Conservation (phyloP, 495 filamentous ascomycete genomes). For the Penicillium silybi region DNA sequence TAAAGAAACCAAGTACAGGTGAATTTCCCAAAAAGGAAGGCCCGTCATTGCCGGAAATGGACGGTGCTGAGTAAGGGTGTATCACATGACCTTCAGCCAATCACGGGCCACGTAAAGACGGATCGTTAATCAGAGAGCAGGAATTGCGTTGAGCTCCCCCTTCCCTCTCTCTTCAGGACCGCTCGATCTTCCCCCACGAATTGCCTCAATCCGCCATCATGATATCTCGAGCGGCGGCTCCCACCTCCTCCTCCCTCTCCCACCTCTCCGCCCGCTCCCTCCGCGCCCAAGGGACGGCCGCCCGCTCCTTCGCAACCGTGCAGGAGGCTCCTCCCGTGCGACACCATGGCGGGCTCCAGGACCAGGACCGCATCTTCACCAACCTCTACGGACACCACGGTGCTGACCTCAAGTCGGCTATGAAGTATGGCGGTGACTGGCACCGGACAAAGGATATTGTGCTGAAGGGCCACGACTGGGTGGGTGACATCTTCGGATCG, state of each 20-base stretch:
- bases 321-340: slow-evolving; percentile 74
- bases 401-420: slow-evolving; percentile 84
- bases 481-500: slow-evolving; percentile 28
- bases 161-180: slow-evolving; percentile 27
- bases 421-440: slow-evolving; percentile 99
- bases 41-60: slow-evolving; percentile 12
- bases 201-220: slow-evolving; percentile 41
- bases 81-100: slow-evolving; percentile 37
- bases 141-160: slow-evolving; percentile 40
- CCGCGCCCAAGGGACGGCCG: slow-evolving; percentile 49
- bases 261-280: slow-evolving; percentile 54
- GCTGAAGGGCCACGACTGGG: slow-evolving; percentile 95
- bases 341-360: slow-evolving; percentile 77
- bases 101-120: slow-evolving; percentile 38
- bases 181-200: slow-evolving; percentile 23
- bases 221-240: slow-evolving; percentile 51
- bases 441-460: slow-evolving; percentile 99
- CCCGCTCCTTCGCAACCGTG: slow-evolving; percentile 78
- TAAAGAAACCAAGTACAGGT: background rate
- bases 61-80: slow-evolving; percentile 17
- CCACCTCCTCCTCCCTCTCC: slow-evolving; percentile 46
- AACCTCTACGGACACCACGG: slow-evolving; percentile 95
- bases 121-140: slow-evolving; percentile 46
- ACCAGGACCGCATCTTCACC: slow-evolving; percentile 98
- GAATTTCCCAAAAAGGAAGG: slow-evolving; percentile 3